Evolutionary conservation across 495 filamentous ascomycete genomes (phyloP).

Genomic region (Immersiella caudata): DNA sequence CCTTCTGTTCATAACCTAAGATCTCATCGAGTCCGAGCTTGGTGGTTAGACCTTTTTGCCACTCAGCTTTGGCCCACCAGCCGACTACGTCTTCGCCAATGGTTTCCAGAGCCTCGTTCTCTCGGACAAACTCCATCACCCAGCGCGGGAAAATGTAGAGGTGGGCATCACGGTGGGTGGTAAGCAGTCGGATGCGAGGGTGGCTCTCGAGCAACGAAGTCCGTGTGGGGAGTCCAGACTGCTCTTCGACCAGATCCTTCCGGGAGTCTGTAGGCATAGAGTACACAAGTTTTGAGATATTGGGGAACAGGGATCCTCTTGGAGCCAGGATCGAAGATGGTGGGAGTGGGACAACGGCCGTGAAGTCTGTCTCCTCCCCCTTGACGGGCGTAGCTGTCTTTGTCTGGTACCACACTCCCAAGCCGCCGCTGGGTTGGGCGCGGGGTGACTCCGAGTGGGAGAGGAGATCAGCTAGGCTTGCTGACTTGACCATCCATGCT

Average conservation of each 20-base stretch:
- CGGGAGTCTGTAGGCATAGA: constrained; percentile 81
- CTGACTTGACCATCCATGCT: constrained; percentile 87
- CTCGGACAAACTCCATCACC: constrained; percentile 78
- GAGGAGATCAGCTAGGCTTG: constrained; percentile 58
- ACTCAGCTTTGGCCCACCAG: constrained; percentile 91
- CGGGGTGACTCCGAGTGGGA: constrained; percentile 36
- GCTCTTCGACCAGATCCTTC: constrained; percentile 73
- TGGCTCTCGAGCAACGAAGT: constrained; percentile 71
- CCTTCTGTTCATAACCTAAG: constrained; percentile 45
- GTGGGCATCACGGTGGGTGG: constrained; percentile 82
- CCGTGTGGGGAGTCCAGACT: constrained; percentile 70
- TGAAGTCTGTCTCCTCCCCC: constrained; percentile 88
- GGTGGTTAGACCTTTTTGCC: constrained; percentile 77
- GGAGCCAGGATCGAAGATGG: constrained; percentile 57
- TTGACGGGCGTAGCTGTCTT: constrained; percentile 76
- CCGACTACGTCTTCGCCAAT: constrained; percentile 91
- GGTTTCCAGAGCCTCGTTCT: constrained; percentile 78
- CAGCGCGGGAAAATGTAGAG: constrained; percentile 92
- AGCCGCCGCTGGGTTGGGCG: constrained; percentile 65
- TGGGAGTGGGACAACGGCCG: constrained; percentile 69
- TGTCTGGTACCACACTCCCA: constrained; percentile 88
- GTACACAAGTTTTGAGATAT: constrained; percentile 68
- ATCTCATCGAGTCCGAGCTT: constrained; percentile 76
- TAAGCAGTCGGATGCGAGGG: constrained; percentile 73
- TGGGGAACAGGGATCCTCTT: constrained; percentile 61